These are phyloP conservation scores for Solanum gandarillasii DNA, from an alignment of 257 asterid species.

Conservation along the genomic window DNA sequence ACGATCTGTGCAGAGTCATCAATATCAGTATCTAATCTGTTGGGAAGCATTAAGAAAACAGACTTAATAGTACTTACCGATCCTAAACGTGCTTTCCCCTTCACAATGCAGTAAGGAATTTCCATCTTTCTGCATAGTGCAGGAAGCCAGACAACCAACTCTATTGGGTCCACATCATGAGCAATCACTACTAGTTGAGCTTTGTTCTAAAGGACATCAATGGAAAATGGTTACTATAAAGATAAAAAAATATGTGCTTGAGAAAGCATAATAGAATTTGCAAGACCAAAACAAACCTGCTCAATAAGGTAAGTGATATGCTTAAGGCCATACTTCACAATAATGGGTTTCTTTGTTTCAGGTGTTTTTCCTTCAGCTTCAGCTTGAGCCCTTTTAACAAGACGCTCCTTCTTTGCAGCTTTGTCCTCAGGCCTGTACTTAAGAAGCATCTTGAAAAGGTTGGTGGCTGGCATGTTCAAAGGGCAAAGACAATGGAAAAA, in stretches of 20 bases:
- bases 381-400: constrained; percentile 32
- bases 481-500: background rate
- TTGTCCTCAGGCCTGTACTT: constrained; percentile 33
- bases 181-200: constrained; percentile 39
- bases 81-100: constrained; percentile 26
- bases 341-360: constrained; percentile 29
- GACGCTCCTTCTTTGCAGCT: constrained; percentile 28
- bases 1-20: constrained; percentile 9
- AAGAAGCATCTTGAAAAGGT: constrained; percentile 33
- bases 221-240: background rate
- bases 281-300: constrained; percentile 19
- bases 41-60: background rate
- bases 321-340: constrained; percentile 32
- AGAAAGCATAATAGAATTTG: background rate
- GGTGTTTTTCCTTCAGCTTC: constrained; percentile 27
- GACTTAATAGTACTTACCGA: constrained; percentile 1
- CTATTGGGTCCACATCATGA: constrained; percentile 35
- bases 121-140: constrained; percentile 32
- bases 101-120: constrained; percentile 35
- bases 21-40: background rate
- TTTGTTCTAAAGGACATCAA: constrained; percentile 16
- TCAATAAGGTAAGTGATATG: constrained; percentile 32
- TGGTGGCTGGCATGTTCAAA: constrained; percentile 19
- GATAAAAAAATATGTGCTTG: background rate
- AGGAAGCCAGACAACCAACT: constrained; percentile 29